Evolutionary conservation across 1,284 basidiomycete genomes (phyloP).

Genomic region (Lignosus rhinocerotis): DNA sequence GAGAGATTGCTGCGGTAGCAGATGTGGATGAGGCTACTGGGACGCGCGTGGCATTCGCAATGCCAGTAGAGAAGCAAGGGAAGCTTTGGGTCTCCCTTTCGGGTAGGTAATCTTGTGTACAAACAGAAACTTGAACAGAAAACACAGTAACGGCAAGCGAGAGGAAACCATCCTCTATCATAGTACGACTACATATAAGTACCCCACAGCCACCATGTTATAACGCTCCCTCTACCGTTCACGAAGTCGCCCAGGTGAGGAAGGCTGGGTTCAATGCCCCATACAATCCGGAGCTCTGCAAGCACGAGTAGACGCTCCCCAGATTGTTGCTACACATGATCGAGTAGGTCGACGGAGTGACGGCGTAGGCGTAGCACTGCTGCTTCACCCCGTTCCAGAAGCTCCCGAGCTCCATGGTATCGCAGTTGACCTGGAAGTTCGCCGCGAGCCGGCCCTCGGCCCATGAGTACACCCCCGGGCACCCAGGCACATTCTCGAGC

Average conservation of each 20-base stretch:
- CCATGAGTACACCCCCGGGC: not conserved
- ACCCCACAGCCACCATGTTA: no score
- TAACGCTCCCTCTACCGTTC: not conserved
- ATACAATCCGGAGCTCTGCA: not conserved
- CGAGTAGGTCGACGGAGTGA: not conserved
- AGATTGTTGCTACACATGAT: constrained; percentile 1
- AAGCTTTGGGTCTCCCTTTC: no score
- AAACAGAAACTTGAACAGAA: no score
- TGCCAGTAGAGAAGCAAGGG: no score
- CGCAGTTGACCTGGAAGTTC: constrained; percentile 8
- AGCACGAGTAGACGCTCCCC: constrained; percentile 7
- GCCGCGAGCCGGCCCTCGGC: not conserved
- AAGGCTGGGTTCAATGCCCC: not conserved
- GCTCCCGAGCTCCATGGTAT: constrained; percentile 3
- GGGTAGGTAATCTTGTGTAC: no score
- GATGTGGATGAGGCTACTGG: no score
- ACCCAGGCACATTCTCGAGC: not conserved
- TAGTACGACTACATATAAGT: no score
- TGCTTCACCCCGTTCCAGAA: constrained; percentile 10
- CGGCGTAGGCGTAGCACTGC: constrained; percentile 3
- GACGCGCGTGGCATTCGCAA: no score
- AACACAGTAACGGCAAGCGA: not conserved
- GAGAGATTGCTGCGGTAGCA: no score
- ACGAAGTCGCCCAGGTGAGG: constrained; percentile 3
- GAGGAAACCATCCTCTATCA: not conserved